Percentiles rank a stretch among this genome's conserved stretches.
Evolutionary conservation across 306 rosid genomes (phyloP).

Genomic region (Lagenaria siceraria): DNA sequence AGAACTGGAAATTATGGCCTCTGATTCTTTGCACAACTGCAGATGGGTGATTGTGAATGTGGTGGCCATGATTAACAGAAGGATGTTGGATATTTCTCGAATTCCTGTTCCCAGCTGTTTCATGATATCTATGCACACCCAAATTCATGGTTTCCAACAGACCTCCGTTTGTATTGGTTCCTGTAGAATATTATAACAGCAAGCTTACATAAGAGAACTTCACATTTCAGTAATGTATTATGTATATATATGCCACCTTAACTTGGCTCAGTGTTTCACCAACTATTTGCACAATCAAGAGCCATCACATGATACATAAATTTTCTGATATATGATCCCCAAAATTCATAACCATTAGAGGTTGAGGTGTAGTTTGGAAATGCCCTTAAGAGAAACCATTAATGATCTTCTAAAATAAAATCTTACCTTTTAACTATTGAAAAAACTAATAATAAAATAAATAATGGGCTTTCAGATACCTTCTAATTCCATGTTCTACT

Average conservation of each 20-base stretch:
- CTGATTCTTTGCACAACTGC: slow-evolving; percentile 55
- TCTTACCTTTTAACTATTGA: no score
- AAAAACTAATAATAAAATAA: no score
- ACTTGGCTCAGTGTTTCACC: background rate
- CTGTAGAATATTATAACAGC: background rate
- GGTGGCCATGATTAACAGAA: slow-evolving; percentile 43
- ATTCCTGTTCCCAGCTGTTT: slow-evolving; percentile 36
- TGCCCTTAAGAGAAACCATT: background rate
- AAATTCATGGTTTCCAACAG: slow-evolving; percentile 19
- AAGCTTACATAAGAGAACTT: background rate
- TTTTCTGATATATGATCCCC: background rate
- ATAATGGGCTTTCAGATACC: background rate
- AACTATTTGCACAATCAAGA: background rate
- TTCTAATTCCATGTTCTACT: background rate
- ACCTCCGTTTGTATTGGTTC: slow-evolving; percentile 8
- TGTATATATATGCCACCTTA: background rate
- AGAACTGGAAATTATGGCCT: slow-evolving; percentile 49
- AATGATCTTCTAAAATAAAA: no score
- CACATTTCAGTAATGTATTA: background rate
- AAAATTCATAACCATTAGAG: background rate
- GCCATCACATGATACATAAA: background rate
- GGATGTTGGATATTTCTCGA: slow-evolving; percentile 33
- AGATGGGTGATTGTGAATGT: slow-evolving; percentile 46
- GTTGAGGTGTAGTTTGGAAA: background rate
- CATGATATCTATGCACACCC: slow-evolving; percentile 73